Evolutionary conservation across 2,329 filamentous ascomycete species (phyloP), one percentile per base, ranked within the genome.

Genomic region (Gyromitra esculenta): DNA sequence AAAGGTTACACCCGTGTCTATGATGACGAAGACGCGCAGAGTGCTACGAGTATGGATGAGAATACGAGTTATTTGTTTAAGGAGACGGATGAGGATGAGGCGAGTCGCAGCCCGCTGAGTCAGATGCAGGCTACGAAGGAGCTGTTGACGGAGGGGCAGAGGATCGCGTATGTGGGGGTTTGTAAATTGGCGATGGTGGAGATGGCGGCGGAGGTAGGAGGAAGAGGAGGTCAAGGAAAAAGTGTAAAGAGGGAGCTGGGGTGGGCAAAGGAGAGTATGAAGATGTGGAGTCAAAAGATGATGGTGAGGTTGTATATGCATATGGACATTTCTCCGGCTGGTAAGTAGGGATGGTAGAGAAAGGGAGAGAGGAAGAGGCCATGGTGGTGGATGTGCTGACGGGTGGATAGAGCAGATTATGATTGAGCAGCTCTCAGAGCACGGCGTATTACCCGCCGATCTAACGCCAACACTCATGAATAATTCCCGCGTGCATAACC

Each of bases 241-340:
- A 62, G 56, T 21, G 88, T 89, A 1, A 96, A 91, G 84, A 97
- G 95, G 83, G 86, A 90, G 56, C 83, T 94, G 9, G 87, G 88
- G 39, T 85, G 91, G 77, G 89, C 92, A 0, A 85, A 90, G 9
- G 96, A 97, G 83, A 89, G 90, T 45, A 91, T 92, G 85, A 91
- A 91, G 83, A 97, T 97, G 92, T 99, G 95, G 95, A 90, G 92
- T 73, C 96, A 99, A 83, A 96, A 96, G 85, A 97, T 97, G 88
- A 99, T 99, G 94, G 90, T 97, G 76, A 90, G 95, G 31, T 83
- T 99, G 11, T 99, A 98, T 83, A 86, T 89, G 11, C 96, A 99
- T 84, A 99, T 99, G 96, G 96, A 99, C 76, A 96, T 99, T 81
- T 94, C 91, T 81, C 86, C 91, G 25, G 91, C 89, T 13, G 83